Percentiles rank a stretch among this genome's conserved stretches.
phyloP scores from a whole-genome alignment of 169 alveolate species.

The Neospora caninum region DNA sequence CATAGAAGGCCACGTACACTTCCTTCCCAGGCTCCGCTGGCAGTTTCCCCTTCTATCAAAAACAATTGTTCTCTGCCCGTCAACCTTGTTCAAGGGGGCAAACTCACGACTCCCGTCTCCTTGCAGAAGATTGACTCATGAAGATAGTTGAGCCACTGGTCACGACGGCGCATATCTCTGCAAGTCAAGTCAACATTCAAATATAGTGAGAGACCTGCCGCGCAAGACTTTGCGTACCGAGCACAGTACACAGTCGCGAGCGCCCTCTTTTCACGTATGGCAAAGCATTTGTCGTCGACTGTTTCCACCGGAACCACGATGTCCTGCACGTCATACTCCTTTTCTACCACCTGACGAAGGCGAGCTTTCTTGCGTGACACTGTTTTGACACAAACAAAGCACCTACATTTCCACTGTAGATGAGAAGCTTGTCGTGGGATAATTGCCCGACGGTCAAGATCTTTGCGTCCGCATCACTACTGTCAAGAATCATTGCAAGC shows the following conservation, averaged over 20 bases:
- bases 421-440: background rate
- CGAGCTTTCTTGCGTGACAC: background rate
- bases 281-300: slow-evolving; percentile 52
- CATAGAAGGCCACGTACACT: slow-evolving; percentile 3
- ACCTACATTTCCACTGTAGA: slow-evolving; percentile 47
- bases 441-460: slow-evolving; percentile 46
- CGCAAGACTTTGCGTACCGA: background rate
- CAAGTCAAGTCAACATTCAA: background rate
- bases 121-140: slow-evolving; percentile 59
- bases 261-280: background rate
- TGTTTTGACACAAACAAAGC: background rate
- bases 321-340: slow-evolving; percentile 42
- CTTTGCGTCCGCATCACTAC: slow-evolving; percentile 51
- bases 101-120: slow-evolving; percentile 54
- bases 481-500: slow-evolving; percentile 52
- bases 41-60: slow-evolving; percentile 59
- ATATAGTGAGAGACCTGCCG: background rate
- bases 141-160: slow-evolving; percentile 51
- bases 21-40: slow-evolving; percentile 64
- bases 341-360: slow-evolving; percentile 26
- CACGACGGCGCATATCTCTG: slow-evolving; percentile 45
- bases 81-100: background rate
- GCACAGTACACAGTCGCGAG: slow-evolving; percentile 56
- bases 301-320: slow-evolving; percentile 51
- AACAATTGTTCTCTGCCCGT: background rate